phyloP scores from a whole-genome alignment of 805 yeast genomes.

The Scheffersomyces lignosus region DNA sequence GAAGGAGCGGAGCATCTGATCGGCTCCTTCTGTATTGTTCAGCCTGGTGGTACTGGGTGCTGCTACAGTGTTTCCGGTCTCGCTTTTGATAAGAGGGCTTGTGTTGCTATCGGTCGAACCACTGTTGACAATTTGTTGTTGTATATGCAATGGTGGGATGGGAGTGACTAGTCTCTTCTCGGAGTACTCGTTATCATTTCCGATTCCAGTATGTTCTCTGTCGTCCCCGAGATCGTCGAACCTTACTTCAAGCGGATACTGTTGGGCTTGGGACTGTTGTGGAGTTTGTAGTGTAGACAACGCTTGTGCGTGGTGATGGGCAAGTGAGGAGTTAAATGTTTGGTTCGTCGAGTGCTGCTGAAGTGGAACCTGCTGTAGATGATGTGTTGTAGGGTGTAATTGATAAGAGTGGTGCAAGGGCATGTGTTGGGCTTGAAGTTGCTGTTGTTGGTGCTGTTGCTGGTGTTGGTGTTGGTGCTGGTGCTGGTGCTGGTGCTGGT shows the following conservation, averaged over 20 bases:
- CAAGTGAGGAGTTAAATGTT: too few species aligned
- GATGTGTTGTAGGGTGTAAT: conserved; percentile 19
- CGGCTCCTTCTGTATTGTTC: conserved; percentile 1
- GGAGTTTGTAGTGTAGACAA: conserved; percentile 3
- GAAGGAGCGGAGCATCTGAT: conserved; percentile 16
- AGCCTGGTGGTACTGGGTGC: background rate
- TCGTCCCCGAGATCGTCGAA: conserved; percentile 8
- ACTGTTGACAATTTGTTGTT: conserved; percentile 35
- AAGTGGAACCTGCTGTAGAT: conserved; percentile 10
- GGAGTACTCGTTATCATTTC: conserved; percentile 3
- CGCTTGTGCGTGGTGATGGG: too few species aligned
- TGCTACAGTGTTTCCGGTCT: background rate
- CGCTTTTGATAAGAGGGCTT: background rate
- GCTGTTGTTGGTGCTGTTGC: conserved; percentile 19
- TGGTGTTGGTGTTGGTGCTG: conserved; percentile 9
- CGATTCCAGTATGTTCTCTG: background rate
- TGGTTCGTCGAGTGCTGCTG: conserved; percentile 2
- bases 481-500: conserved; percentile 2
- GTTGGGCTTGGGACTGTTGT: conserved; percentile 5
- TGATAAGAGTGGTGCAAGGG: conserved; percentile 11
- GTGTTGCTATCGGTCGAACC: background rate
- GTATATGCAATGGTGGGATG: conserved; percentile 45
- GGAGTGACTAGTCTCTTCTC: conserved; percentile 25
- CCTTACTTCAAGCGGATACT: conserved; percentile 11
- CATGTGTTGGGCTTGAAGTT: conserved; percentile 11